These are phyloP conservation scores for Colletotrichum australisinense DNA, from an alignment of 2,329 filamentous ascomycete species.

Conservation along the genomic window DNA sequence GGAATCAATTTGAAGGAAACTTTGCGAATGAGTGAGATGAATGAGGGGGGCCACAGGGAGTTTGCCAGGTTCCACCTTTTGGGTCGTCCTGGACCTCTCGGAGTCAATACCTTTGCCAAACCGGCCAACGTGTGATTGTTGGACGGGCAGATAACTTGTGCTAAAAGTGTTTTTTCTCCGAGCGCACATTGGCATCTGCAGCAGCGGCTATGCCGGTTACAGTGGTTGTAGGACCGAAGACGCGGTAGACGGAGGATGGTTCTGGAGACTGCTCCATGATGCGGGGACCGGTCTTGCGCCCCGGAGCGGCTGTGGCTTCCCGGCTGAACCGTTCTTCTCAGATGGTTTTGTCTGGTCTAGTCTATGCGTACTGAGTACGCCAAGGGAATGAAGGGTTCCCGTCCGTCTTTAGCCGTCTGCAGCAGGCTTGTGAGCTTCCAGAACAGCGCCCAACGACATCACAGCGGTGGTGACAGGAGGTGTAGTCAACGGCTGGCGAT, in stretches of 20 bases:
- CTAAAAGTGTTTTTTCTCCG: slow-evolving; percentile 15
- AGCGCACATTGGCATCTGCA: slow-evolving; percentile 26
- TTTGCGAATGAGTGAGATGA: slow-evolving; percentile 10
- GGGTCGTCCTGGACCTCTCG: slow-evolving; percentile 15
- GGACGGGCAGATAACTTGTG: slow-evolving; percentile 21
- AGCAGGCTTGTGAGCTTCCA: slow-evolving; percentile 15
- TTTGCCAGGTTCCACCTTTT: slow-evolving; percentile 18
- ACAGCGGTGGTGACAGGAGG: not conserved
- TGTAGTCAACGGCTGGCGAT: slow-evolving; percentile 4
- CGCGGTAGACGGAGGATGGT: not conserved
- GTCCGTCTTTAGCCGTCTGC: slow-evolving; percentile 26
- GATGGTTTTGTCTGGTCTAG: not conserved
- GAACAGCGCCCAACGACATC: slow-evolving; percentile 15
- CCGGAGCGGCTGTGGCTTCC: not conserved
- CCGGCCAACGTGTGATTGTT: slow-evolving; percentile 26
- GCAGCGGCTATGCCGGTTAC: slow-evolving; percentile 23
- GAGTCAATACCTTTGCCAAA: slow-evolving; percentile 26
- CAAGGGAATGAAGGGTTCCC: not conserved
- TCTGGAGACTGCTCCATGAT: not conserved
- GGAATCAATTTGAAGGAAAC: slow-evolving; percentile 9
- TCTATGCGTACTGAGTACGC: not conserved
- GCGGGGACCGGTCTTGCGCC: not conserved
- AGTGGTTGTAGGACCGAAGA: slow-evolving; percentile 8
- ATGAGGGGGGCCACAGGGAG: not conserved
- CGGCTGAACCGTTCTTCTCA: not conserved